phyloP scores from a whole-genome alignment of 306 rosid genomes.

The Dicorynia guianensis region DNA sequence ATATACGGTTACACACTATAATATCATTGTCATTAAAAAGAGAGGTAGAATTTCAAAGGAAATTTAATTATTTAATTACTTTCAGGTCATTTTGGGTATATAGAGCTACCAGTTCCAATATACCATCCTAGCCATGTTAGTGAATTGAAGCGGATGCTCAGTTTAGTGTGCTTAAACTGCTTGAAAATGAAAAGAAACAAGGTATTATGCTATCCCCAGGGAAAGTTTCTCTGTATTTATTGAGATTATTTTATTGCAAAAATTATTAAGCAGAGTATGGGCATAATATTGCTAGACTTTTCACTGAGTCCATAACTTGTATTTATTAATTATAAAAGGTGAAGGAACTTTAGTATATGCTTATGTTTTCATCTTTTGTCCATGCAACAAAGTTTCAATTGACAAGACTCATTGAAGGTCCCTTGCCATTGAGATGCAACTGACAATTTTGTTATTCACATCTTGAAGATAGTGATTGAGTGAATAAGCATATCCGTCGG shows the following conservation, averaged over 20 bases:
- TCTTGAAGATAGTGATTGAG: neutral
- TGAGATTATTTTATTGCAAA: neutral
- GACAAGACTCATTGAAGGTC: neutral
- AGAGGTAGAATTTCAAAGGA: neutral
- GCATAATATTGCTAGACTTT: conserved; percentile 12
- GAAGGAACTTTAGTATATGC: neutral
- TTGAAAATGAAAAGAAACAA: conserved; percentile 72
- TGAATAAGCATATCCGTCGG: neutral
- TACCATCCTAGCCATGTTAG: conserved; percentile 86
- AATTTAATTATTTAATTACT: conserved; percentile 31
- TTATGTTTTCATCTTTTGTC: neutral
- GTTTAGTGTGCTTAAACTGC: conserved; percentile 78
- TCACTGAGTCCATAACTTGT: conserved; percentile 9
- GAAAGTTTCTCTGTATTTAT: conserved; percentile 10
- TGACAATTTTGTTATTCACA: too few relatives aligned
- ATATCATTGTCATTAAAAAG: conserved; percentile 24
- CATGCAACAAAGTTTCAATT: neutral
- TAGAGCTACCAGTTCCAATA: conserved; percentile 84
- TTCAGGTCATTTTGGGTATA: conserved; percentile 94
- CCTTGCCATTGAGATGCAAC: conserved; percentile 5
- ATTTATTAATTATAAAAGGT: neutral
- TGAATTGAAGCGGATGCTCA: conserved; percentile 74
- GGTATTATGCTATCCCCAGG: conserved; percentile 51
- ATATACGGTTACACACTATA: conserved; percentile 30
- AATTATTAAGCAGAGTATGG: neutral